Evolutionary conservation across 345 rosid genomes (phyloP).

Genomic region (Eucalyptus regnans): DNA sequence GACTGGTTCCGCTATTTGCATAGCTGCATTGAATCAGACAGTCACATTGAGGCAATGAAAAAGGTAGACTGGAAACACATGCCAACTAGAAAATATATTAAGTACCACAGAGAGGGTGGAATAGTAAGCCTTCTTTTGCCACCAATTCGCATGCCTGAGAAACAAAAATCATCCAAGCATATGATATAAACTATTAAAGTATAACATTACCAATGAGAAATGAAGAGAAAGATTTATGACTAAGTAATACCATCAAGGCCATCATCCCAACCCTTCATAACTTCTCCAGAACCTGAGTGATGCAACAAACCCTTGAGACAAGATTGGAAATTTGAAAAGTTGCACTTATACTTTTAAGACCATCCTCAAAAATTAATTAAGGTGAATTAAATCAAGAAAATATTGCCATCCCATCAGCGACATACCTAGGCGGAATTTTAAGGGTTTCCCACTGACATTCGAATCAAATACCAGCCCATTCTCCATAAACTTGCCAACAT

Average conservation of each 20-base stretch:
- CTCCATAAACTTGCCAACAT: slow-evolving; percentile 29
- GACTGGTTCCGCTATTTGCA: background rate
- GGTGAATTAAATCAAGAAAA: background rate
- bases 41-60: background rate
- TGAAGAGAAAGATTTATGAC: background rate
- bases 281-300: slow-evolving; percentile 24
- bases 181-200: background rate
- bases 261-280: slow-evolving; percentile 31
- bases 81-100: background rate
- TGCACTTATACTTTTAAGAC: background rate
- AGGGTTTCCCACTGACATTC: slow-evolving; percentile 12
- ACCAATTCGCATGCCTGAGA: slow-evolving; percentile 61
- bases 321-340: background rate
- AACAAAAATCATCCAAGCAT: background rate
- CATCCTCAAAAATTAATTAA: background rate
- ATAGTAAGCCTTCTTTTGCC: slow-evolving; percentile 62
- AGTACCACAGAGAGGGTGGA: slow-evolving; percentile 67
- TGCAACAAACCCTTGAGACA: background rate
- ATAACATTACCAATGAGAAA: background rate
- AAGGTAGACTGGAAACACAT: background rate
- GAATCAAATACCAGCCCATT: slow-evolving; percentile 36
- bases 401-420: background rate
- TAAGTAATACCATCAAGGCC: slow-evolving; percentile 46
- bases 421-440: slow-evolving; percentile 44
- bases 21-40: background rate